Base-by-base conservation (phyloP, 768 basidiomycete species). In the Termitomyces bulborhizus region DNA sequence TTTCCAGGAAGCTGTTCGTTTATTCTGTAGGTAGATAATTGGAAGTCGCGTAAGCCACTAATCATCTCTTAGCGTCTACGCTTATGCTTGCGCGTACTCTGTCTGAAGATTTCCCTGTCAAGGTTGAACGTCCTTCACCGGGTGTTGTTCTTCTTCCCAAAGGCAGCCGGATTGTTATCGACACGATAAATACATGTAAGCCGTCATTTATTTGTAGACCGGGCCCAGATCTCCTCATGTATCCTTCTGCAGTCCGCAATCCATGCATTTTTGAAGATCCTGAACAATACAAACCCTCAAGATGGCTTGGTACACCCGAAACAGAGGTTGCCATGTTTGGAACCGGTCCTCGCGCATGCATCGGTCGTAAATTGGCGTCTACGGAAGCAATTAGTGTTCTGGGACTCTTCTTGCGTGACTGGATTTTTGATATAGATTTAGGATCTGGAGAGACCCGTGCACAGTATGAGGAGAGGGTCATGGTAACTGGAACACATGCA, bases 1-100 rank as follows among this genome's bases (percentile, higher is more conserved):
- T n/a, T 71, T 71, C 37, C 66, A 66, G 50, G 70, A 71, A 56
- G 66, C 66, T 12, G 43, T 66, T 1, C 64, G 68, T 24, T 58
- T 69, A 56, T 66, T 65, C 43, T 66, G 68, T 71, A 51, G 44
- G 69, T 57, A 6, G 26, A n/a, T 45, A 2, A 11, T 29, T n/a
- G 13, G 12, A 15, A 11, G 4, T n/a, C 18, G 15, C 8, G 21
- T 9, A 9, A 16, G 0, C 45, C 12, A 13, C 27, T 29, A 42
- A 39, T 40, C 2, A 24, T 24, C 34, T 5, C 31, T 41, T 42
- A 63, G 62, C 64, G 1, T 62, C 66, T 16, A 64, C 59, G 3
- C 54, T 63, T 46, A 32, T 65, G 16, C 60, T 68, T 54, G 62
- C 67, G 9, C 63, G 68, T 2, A 62, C 67, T 39, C 60, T 68